These are phyloP conservation scores for Phytophthora pluvialis DNA, from an alignment of 352 stramenopile genomes.

Conservation along the genomic window DNA sequence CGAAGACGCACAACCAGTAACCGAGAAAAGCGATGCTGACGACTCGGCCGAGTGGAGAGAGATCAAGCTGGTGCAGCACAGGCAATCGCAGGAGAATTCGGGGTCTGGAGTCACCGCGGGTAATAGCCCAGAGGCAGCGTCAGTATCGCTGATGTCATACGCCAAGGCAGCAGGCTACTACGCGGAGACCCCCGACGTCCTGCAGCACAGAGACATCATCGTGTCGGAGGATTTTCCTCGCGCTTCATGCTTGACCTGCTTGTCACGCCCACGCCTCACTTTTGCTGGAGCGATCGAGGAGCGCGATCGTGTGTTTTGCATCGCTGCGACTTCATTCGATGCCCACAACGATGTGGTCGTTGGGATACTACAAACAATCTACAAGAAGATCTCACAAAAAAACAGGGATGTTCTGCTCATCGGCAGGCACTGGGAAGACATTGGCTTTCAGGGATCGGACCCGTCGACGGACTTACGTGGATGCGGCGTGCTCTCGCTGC, in stretches of 20 bases:
- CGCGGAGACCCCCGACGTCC: conserved; percentile 41
- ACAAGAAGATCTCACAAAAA: conserved; percentile 50
- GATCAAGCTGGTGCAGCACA: conserved; percentile 51
- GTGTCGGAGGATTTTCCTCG: conserved; percentile 60
- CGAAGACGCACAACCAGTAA: conserved; percentile 14
- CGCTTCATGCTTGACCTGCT: conserved; percentile 65
- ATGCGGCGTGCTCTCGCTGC: conserved; percentile 83
- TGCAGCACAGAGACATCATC: conserved; percentile 56
- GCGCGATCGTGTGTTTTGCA: conserved; percentile 79
- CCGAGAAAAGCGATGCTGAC: conserved; percentile 32
- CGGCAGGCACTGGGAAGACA: conserved; percentile 84
- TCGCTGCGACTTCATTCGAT: conserved; percentile 63
- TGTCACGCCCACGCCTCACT: conserved; percentile 56
- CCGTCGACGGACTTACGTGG: conserved; percentile 88
- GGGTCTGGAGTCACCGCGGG: background rate
- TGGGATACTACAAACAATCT: conserved; percentile 70
- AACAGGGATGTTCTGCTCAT: conserved; percentile 51
- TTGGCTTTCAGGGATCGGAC: conserved; percentile 91
- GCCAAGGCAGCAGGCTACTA: conserved; percentile 56
- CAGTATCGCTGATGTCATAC: conserved; percentile 46
- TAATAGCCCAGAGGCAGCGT: conserved; percentile 11
- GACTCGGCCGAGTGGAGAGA: conserved; percentile 61
- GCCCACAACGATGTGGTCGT: conserved; percentile 53
- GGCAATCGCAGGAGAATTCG: conserved; percentile 10
- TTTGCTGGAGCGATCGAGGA: conserved; percentile 65